phyloP scores from a whole-genome alignment of 139 green algal species.

The Chlorella vulgaris region DNA sequence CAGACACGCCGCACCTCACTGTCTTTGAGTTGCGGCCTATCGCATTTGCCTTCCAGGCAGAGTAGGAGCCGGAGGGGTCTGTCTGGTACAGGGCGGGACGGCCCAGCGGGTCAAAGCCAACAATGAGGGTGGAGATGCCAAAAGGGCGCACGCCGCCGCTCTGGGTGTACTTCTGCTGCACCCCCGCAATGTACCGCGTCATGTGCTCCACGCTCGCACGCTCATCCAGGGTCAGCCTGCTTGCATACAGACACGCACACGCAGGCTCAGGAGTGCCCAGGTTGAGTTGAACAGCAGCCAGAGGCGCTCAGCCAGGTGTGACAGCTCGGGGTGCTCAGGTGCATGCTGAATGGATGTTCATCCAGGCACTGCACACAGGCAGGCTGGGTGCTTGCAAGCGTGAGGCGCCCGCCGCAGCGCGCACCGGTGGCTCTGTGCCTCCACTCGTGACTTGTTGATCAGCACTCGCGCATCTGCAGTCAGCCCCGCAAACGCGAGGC shows the following conservation, averaged over 20 bases:
- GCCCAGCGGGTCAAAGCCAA: constrained; percentile 82
- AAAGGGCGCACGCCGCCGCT: constrained; percentile 96
- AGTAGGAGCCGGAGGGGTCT: constrained; percentile 95
- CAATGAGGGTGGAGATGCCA: constrained; percentile 97
- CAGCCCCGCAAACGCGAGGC: constrained; percentile 95
- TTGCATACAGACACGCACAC: too few relatives aligned
- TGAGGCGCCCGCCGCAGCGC: neutral
- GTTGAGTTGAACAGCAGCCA: too few relatives aligned
- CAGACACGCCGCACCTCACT: constrained; percentile 57
- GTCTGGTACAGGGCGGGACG: constrained; percentile 92
- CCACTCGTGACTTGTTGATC: constrained; percentile 91
- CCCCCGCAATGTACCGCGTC: constrained; percentile 78
- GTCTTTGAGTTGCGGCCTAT: constrained; percentile 98
- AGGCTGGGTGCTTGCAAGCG: too few relatives aligned
- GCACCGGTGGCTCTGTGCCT: constrained; percentile 82
- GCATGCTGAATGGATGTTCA: neutral
- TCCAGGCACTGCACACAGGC: too few relatives aligned
- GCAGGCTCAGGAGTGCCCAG: too few relatives aligned
- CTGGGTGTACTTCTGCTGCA: constrained; percentile 98
- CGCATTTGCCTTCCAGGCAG: constrained; percentile 97
- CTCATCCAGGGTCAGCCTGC: constrained; percentile 86
- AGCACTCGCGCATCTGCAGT: constrained; percentile 96
- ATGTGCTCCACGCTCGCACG: constrained; percentile 90
- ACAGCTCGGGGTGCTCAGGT: too few relatives aligned
- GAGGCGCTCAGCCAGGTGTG: too few relatives aligned